These are phyloP conservation scores for Mortierella antarctica DNA, from an alignment of 192 early-diverging fungal species.

Conservation along the genomic window DNA sequence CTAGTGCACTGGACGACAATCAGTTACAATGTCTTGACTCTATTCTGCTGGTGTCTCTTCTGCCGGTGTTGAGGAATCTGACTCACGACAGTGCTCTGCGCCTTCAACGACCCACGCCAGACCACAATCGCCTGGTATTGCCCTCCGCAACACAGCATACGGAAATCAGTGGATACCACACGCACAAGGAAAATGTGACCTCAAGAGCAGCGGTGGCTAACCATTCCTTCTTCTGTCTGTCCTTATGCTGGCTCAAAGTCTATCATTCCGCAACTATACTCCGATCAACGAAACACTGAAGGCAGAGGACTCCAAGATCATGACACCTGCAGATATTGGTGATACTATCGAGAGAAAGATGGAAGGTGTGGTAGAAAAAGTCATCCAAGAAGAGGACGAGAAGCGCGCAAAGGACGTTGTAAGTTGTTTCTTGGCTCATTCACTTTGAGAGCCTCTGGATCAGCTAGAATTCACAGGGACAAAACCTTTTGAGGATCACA, in stretches of 20 bases:
- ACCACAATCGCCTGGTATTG: background rate
- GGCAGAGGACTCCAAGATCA: slow-evolving; percentile 54
- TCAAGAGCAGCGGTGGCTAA: no score
- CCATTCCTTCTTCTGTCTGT: slow-evolving; percentile 5
- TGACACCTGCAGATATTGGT: slow-evolving; percentile 57
- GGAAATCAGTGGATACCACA: no score
- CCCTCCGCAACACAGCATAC: background rate
- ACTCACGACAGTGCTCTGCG: no score
- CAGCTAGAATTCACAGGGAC: background rate
- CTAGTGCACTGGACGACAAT: no score
- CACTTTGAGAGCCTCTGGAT: background rate
- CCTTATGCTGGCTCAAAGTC: slow-evolving; percentile 17
- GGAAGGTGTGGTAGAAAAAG: slow-evolving; percentile 60
- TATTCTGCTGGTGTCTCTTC: no score
- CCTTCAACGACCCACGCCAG: no score
- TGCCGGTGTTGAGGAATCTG: no score
- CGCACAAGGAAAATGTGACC: no score
- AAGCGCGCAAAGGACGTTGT: slow-evolving; percentile 71
- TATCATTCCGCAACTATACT: slow-evolving; percentile 66
- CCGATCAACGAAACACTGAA: slow-evolving; percentile 61
- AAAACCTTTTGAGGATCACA: slow-evolving; percentile 17
- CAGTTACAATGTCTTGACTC: no score
- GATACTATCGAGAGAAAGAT: slow-evolving; percentile 67
- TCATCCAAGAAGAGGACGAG: slow-evolving; percentile 63
- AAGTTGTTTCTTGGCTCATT: slow-evolving; percentile 30